phyloP scores from a whole-genome alignment of 371 early-diverging fungal species.

The Nematocida ausubeli region DNA sequence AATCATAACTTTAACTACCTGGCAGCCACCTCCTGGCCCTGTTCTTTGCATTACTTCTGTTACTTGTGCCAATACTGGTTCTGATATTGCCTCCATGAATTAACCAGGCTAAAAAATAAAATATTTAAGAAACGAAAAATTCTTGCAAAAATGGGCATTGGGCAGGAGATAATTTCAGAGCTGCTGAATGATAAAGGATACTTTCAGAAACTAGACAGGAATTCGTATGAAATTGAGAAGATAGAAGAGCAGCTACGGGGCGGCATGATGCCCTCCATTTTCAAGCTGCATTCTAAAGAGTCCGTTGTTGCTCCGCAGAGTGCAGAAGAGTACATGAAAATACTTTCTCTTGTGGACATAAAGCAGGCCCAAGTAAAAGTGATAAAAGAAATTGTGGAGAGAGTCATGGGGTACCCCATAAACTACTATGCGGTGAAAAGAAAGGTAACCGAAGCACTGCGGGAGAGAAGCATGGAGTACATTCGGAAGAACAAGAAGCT shows the following conservation, averaged over 20 bases:
- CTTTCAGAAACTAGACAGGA: constrained; percentile 26
- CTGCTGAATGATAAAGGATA: constrained; percentile 7
- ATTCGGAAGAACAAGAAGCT: constrained; percentile 53
- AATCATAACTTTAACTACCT: constrained; percentile 56
- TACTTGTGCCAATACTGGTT: constrained; percentile 63
- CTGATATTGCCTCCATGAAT: constrained; percentile 48
- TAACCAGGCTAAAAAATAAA: constrained; percentile 55
- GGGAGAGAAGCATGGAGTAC: constrained; percentile 8
- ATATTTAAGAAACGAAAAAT: constrained; percentile 14
- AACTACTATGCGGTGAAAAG: constrained; percentile 28
- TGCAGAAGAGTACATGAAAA: constrained; percentile 9
- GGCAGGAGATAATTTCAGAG: constrained; percentile 17
- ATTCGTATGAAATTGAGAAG: constrained; percentile 37
- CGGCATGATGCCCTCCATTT: constrained; percentile 19
- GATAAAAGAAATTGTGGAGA: constrained; percentile 14
- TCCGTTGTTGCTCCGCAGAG: constrained; percentile 14
- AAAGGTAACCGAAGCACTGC: constrained; percentile 14
- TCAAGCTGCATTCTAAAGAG: constrained; percentile 35
- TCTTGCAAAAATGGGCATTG: constrained; percentile 23
- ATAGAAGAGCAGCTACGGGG: constrained; percentile 15
- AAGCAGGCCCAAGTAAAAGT: background rate
- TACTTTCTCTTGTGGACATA: constrained; percentile 26
- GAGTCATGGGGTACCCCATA: constrained; percentile 39
- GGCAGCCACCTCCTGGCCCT: constrained; percentile 66
- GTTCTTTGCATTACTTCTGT: constrained; percentile 54